Conservation (phyloP, 306 rosid genomes). For the Medicago ruthenica region DNA sequence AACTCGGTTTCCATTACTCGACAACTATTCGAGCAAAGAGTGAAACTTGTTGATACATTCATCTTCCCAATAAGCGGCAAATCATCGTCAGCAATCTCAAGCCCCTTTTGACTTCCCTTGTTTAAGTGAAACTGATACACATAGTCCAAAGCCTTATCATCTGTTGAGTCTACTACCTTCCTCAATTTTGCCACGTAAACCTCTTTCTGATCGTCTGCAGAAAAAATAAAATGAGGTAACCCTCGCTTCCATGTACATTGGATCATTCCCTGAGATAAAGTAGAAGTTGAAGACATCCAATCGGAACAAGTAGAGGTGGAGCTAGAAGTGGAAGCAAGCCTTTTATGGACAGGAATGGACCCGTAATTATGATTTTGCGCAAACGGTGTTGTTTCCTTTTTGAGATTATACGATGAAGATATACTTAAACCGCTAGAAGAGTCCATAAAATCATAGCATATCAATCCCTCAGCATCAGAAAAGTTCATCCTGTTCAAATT, state of each 20-base stretch:
- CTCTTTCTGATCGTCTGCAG: slow-evolving; percentile 78
- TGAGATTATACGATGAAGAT: slow-evolving; percentile 55
- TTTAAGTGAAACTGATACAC: slow-evolving; percentile 70
- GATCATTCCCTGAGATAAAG: slow-evolving; percentile 82
- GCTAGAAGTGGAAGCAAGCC: slow-evolving; percentile 68
- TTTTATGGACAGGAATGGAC: slow-evolving; percentile 52
- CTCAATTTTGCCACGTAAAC: slow-evolving; percentile 66
- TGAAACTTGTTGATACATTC: slow-evolving; percentile 73
- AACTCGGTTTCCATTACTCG: slow-evolving; percentile 74
- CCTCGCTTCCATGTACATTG: slow-evolving; percentile 91
- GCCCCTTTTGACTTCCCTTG: slow-evolving; percentile 64
- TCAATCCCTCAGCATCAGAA: slow-evolving; percentile 56
- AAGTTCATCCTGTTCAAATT: slow-evolving; percentile 53
- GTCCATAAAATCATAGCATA: slow-evolving; percentile 55
- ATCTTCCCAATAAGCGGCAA: slow-evolving; percentile 78
- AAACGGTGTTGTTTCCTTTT: slow-evolving; percentile 43
- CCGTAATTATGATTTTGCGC: slow-evolving; percentile 52
- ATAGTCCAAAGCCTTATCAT: slow-evolving; percentile 63
- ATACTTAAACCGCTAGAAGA: slow-evolving; percentile 54
- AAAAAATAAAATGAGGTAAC: slow-evolving; percentile 78
- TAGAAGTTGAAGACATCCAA: slow-evolving; percentile 54
- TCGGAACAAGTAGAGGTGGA: slow-evolving; percentile 60
- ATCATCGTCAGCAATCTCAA: slow-evolving; percentile 42
- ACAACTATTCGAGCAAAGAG: slow-evolving; percentile 64
- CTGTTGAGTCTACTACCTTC: slow-evolving; percentile 53